Percentiles rank a stretch among this genome's conserved stretches.
phyloP scores from a whole-genome alignment of 2,329 filamentous ascomycete species.

The Penicillium oxalicum region DNA sequence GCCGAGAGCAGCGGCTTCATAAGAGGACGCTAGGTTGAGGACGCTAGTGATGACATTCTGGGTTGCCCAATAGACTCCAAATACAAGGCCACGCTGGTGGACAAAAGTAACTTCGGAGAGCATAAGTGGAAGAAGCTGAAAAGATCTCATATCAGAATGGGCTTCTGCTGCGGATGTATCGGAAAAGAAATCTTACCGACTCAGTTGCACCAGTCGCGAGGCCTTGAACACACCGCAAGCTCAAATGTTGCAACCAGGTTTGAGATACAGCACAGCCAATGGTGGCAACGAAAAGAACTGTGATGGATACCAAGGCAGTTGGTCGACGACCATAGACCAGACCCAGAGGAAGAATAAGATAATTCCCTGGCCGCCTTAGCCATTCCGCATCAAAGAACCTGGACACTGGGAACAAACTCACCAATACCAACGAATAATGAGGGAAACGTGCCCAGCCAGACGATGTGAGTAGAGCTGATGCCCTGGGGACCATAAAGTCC shows the following conservation, averaged over 20 bases:
- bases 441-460: slow-evolving; percentile 35
- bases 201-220: slow-evolving; percentile 38
- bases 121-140: slow-evolving; percentile 33
- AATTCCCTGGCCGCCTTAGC: slow-evolving; percentile 20
- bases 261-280: slow-evolving; percentile 32
- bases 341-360: slow-evolving; percentile 36
- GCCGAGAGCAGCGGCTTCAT: slow-evolving; percentile 30
- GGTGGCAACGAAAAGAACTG: slow-evolving; percentile 29
- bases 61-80: slow-evolving; percentile 37
- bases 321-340: slow-evolving; percentile 37
- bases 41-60: slow-evolving; percentile 31
- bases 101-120: slow-evolving; percentile 39
- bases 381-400: not conserved
- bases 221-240: slow-evolving; percentile 33
- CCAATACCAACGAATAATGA: slow-evolving; percentile 38
- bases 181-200: slow-evolving; percentile 16
- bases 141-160: not conserved
- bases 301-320: slow-evolving; percentile 28
- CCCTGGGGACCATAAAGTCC: slow-evolving; percentile 24
- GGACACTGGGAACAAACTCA: slow-evolving; percentile 5
- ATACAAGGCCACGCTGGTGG: slow-evolving; percentile 34
- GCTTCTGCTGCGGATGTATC: not conserved
- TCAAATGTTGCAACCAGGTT: slow-evolving; percentile 34
- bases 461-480: slow-evolving; percentile 25
- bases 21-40: slow-evolving; percentile 33